Percentiles rank a stretch among this genome's conserved stretches.
Conservation (phyloP, 2,329 filamentous ascomycete species). For the Penicillium crustosum region DNA sequence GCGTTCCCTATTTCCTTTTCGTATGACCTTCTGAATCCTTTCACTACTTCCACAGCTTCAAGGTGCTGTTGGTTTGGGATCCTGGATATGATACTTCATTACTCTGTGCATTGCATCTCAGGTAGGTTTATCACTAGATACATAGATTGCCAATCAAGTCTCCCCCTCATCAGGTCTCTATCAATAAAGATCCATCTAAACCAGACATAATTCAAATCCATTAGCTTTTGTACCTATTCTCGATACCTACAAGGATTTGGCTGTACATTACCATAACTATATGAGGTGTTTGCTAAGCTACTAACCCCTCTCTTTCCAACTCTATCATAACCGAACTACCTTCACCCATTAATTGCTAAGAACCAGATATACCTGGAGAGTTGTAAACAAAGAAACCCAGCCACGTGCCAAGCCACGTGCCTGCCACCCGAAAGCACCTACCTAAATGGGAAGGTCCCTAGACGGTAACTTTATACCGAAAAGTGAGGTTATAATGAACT, state of each 20-base stretch:
- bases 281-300: background rate
- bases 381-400: background rate
- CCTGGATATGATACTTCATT: background rate
- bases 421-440: background rate
- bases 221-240: background rate
- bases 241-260: background rate
- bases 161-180: background rate
- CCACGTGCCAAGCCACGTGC: background rate
- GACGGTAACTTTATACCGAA: background rate
- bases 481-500: background rate
- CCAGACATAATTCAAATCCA: background rate
- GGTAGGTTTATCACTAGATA: background rate
- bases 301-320: background rate
- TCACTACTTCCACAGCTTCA: too few relatives aligned
- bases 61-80: background rate
- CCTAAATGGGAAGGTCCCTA: background rate
- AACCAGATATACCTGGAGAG: background rate
- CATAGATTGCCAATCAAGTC: background rate
- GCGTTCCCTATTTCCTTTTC: background rate
- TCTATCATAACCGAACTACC: background rate
- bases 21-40: background rate
- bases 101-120: background rate
- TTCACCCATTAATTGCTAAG: background rate
- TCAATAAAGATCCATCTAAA: background rate
- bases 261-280: background rate